These are phyloP conservation scores for Rhynchospora tenuis DNA, from an alignment of 176 grass and related monocot species.

Conservation along the genomic window DNA sequence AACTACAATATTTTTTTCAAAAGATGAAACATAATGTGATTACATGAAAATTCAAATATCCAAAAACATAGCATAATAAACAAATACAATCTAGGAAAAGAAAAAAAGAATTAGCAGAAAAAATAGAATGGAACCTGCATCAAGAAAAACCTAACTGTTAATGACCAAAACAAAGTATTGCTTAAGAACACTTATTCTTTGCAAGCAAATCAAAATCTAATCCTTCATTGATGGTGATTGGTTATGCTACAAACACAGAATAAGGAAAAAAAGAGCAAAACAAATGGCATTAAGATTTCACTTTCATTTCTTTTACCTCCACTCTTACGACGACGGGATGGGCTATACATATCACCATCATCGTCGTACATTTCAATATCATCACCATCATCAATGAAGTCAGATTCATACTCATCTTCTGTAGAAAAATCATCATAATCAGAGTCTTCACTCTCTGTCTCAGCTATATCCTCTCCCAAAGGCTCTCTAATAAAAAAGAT, in stretches of 20 bases:
- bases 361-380: conserved; percentile 48
- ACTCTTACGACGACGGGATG: conserved; percentile 44
- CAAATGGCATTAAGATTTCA: not conserved
- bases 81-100: not conserved
- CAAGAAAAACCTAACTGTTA: not conserved
- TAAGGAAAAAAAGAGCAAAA: not conserved
- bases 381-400: conserved; percentile 73
- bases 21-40: not conserved
- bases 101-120: not conserved
- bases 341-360: conserved; percentile 29
- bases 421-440: conserved; percentile 36
- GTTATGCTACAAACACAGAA: not conserved
- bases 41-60: not conserved
- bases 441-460: conserved; percentile 52
- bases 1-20: conserved; percentile 43
- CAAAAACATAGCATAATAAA: not conserved
- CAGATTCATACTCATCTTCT: conserved; percentile 74
- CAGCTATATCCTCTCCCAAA: conserved; percentile 54
- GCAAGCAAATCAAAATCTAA: not conserved
- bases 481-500: conserved; percentile 42
- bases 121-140: not conserved
- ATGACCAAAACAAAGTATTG: not conserved
- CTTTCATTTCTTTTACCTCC: conserved; percentile 37
- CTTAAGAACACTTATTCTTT: not conserved
- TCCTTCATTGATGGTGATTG: not conserved